Evolutionary conservation across 345 rosid species (phyloP).

Genomic region (Linum usitatissimum): DNA sequence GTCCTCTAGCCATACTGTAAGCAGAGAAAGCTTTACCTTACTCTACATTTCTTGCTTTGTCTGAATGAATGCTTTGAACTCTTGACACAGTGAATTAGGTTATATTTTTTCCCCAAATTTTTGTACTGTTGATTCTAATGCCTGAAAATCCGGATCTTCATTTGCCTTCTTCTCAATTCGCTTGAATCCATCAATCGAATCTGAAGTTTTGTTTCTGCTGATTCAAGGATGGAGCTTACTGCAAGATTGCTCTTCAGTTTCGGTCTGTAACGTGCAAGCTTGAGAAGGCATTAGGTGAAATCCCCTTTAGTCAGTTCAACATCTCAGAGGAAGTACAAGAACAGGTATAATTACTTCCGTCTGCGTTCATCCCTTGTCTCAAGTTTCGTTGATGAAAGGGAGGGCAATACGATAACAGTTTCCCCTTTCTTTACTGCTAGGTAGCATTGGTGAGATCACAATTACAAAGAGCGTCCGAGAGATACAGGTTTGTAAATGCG

Average conservation of each 20-base stretch:
- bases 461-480: constrained; percentile 64
- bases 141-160: background rate
- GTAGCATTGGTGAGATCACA: constrained; percentile 67
- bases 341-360: constrained; percentile 43
- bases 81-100: too few species aligned
- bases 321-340: constrained; percentile 83
- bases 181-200: background rate
- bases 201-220: constrained; percentile 32
- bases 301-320: constrained; percentile 58
- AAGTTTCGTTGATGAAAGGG: background rate
- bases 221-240: constrained; percentile 62
- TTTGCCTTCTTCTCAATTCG: background rate
- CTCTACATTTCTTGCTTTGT: background rate
- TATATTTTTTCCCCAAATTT: background rate
- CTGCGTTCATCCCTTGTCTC: background rate
- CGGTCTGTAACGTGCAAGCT: constrained; percentile 77
- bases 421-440: constrained; percentile 24
- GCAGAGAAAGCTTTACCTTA: background rate
- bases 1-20: constrained; percentile 47
- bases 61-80: too few species aligned
- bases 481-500: constrained; percentile 53
- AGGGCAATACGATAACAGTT: background rate
- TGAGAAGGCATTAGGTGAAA: constrained; percentile 57
- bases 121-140: background rate
- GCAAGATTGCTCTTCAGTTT: constrained; percentile 63